Percentiles rank a stretch among this genome's conserved stretches.
Evolutionary conservation across 2,329 filamentous ascomycete genomes (phyloP).

Genomic region (Fonsecaea erecta): DNA sequence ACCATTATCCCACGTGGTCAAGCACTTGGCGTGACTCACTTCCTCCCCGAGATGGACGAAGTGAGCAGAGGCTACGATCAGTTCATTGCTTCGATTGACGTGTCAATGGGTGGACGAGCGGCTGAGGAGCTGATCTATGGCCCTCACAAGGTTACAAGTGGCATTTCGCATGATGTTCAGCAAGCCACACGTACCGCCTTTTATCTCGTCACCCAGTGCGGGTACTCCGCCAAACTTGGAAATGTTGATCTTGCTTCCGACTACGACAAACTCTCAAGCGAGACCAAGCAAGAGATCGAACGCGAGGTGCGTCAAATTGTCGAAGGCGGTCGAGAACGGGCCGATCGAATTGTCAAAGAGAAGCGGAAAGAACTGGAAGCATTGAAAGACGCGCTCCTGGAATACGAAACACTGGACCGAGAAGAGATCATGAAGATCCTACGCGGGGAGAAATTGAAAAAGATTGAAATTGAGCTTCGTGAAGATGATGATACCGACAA

Average conservation of each 20-base stretch:
- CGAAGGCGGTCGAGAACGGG: constrained; percentile 78
- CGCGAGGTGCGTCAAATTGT: constrained; percentile 83
- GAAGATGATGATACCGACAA: constrained; percentile 40
- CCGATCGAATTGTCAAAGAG: constrained; percentile 69
- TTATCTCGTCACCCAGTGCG: constrained; percentile 83
- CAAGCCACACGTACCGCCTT: constrained; percentile 81
- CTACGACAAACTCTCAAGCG: constrained; percentile 79
- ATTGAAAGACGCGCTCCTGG: constrained; percentile 83
- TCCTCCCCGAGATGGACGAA: constrained; percentile 80
- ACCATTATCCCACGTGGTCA: constrained; percentile 92
- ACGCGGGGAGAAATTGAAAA: constrained; percentile 78
- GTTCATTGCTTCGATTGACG: constrained; percentile 78
- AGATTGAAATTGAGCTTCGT: constrained; percentile 66
- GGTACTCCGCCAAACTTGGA: constrained; percentile 86
- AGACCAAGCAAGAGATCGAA: constrained; percentile 87
- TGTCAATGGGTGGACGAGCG: constrained; percentile 83
- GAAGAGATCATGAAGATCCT: constrained; percentile 91
- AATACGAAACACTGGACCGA: constrained; percentile 90
- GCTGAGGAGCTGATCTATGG: constrained; percentile 91
- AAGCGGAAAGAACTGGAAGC: constrained; percentile 85
- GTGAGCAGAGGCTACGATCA: constrained; percentile 86
- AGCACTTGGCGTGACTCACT: constrained; percentile 83
- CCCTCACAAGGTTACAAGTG: constrained; percentile 86
- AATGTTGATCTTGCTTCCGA: constrained; percentile 85
- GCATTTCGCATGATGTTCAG: constrained; percentile 81